Evolutionary conservation across 768 basidiomycete genomes (phyloP), one percentile per base, ranked within the genome.

Genomic region (Leccinum obscurum): DNA sequence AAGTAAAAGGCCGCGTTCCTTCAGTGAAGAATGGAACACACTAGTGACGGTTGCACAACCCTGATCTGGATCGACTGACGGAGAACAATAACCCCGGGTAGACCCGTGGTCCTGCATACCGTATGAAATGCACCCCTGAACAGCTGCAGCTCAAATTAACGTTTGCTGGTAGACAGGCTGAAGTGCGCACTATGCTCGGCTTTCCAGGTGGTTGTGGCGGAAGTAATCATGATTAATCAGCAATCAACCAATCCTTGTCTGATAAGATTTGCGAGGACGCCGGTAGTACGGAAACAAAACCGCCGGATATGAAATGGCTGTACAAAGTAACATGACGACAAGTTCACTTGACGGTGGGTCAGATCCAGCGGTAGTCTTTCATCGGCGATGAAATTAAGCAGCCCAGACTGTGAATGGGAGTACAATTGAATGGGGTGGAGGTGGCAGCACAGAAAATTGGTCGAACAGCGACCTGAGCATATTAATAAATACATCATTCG

Each of bases 401-500:
- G 26, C 52, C 55, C 56, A 41, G 56, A 28, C 24, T 56, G 58
- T 54, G n/a, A 57, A 56, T 11, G 49, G 35, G 58, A 58, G 17
- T 68, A 70, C 63, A 70, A 44, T 68, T 62, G 60, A 41, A 32
- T 50, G 52, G 28, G 24, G 34, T 49, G 58, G 30, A 44, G 41
- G 26, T 51, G 46, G 58, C 37, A 49, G 62, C 60, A 66, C 39
- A 41, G 24, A 28, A 57, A 32, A 64, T 35, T 51, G 55, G 39
- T 44, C 35, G 52, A 58, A 59, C 60, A 58, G 67, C 61, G 64
- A 61, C 68, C 59, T 3, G 66, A 61, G 56, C 63, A 32, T n/a
- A 48, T 59, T 59, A 63, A 67, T 51, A 55, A 64, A 32, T 59
- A 71, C 63, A 64, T 64, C 55, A 67, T 73, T 83, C 85, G 59